Base-by-base conservation (phyloP, 1,139 yeast species). In the Candida gigantensis region DNA sequence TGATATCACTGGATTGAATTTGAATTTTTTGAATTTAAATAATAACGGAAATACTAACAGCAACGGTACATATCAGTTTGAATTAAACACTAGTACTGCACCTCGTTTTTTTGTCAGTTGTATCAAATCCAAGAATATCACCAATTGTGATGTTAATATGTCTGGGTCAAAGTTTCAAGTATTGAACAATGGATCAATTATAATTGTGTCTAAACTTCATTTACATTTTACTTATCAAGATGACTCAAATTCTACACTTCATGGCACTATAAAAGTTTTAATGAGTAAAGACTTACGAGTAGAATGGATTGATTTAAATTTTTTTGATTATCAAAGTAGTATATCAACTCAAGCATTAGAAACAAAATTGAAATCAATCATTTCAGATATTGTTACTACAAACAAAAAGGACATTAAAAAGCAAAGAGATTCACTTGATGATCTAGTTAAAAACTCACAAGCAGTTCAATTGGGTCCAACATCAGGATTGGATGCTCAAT, bases 141-240 rank as follows among this genome's bases (percentile, higher is more conserved):
- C 67, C 5, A 66, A 77, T 32, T 73, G 84, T 40, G 81, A 78
- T 37, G 56, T 85, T 3, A 62, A 74, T 5, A 73, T 86, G 6
- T 84, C 84, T 12, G 79, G 84, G 34, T 59, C 85, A 24, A 73
- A 79, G 43, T 84, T 84, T 34, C 85, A 80, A 51, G 81, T 81
- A 3, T 62, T 84, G 53, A 76, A 80, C 30, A 77, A 78, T 47
- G 89, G 89, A 1, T 72, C 81, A 7, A 78, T 84, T 0, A 72
- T 80, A 40, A 66, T 87, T 32, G 74, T 83, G 19, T 72, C 86
- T 7, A 70, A 80, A 35, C 67, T 83, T 32, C 62, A 74, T 4
- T 58, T 81, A 31, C 70, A 75, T 11, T 79, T 75, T 47, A 67
- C 70, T 51, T 85, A 79, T 53, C 59, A 63, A 3, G 95, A 86